A percentile compares a stretch with the other conserved stretches of the same genome.
These are phyloP conservation scores for Phalaenopsis equestris DNA, from an alignment of 106 monocot genomes.

Conservation along the genomic window DNA sequence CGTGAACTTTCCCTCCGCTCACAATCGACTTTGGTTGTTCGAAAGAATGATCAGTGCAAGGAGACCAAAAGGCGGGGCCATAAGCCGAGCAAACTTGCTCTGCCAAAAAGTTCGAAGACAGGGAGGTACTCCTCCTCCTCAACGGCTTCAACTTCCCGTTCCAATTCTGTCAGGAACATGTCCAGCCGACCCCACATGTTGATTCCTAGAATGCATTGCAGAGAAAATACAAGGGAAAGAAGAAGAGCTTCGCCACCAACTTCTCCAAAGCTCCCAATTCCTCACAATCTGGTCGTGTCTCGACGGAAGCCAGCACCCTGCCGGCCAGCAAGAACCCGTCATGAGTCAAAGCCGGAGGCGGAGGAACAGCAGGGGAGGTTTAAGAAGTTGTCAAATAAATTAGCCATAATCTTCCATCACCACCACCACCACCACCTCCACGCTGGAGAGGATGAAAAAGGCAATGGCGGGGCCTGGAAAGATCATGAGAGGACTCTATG, in stretches of 20 bases:
- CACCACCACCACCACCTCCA: conserved; percentile 56
- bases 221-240: background rate
- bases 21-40: background rate
- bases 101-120: background rate
- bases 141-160: background rate
- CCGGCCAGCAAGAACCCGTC: background rate
- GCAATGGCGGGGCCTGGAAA: background rate
- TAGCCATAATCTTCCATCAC: conserved; percentile 59
- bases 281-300: background rate
- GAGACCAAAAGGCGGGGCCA: background rate
- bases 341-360: background rate
- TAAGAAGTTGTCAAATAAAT: conserved; percentile 46
- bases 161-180: background rate
- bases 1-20: background rate
- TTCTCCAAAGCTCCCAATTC: background rate
- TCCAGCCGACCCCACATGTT: background rate
- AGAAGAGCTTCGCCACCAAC: background rate
- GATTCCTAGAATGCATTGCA: background rate
- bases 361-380: conserved; percentile 21
- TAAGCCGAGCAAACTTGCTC: background rate
- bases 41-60: background rate
- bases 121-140: background rate
- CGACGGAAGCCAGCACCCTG: background rate
- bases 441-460: conserved; percentile 5
- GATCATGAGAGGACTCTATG: conserved; percentile 29